Base-by-base conservation (phyloP, 768 basidiomycete genomes). In the Lactarius hengduanensis region DNA sequence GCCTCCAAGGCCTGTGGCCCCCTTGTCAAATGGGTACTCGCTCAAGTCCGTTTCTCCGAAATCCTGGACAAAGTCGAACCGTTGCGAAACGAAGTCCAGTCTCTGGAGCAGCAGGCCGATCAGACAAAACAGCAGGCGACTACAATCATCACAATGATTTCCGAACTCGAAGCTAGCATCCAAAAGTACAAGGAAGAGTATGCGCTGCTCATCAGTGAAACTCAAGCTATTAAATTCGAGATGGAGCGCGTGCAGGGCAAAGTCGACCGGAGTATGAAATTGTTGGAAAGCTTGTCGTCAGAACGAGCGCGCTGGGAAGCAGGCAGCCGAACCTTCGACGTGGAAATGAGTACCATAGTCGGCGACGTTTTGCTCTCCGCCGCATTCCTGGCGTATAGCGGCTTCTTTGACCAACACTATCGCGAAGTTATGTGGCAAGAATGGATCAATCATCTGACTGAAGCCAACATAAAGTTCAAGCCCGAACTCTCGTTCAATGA, bases 351-450 rank as follows among this genome's bases (percentile, higher is more conserved):
- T 75, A 99, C 97, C 53, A 96, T 98, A 69, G 94, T 96, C 41
- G 97, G 97, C 30, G 96, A 99, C 75, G 96, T 98, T 55, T 79
- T 99, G 36, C 83, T 98, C 41, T 97, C 96, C 50, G 91, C 96
- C 1, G 97, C 93, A 0, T 98, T 98, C 86, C 78, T 98, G 66
- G 96, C 97, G 1, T 99, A 99, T 72, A 89, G 91, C 26, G 97
- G 97, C 61, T 98, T 94, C 86, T 99, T 98, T 75, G 97, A 99
- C 75, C 97, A 99, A 76, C 90, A 94, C 74, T 96, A 98, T 79
- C 92, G 97, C 67, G 95, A 98, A 76, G 84, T 88, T 65, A 96
- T 97, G 92, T 95, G 93, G 94, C 89, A 94, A 71, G 89, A 93
- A 71, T 99, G 96, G 97, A 86, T 88, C 22, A 84, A 82, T 66